A percentile compares a stretch with the other conserved stretches of the same genome.
Conservation (phyloP, 768 basidiomycete genomes). For the Phaeotremella skinneri region DNA sequence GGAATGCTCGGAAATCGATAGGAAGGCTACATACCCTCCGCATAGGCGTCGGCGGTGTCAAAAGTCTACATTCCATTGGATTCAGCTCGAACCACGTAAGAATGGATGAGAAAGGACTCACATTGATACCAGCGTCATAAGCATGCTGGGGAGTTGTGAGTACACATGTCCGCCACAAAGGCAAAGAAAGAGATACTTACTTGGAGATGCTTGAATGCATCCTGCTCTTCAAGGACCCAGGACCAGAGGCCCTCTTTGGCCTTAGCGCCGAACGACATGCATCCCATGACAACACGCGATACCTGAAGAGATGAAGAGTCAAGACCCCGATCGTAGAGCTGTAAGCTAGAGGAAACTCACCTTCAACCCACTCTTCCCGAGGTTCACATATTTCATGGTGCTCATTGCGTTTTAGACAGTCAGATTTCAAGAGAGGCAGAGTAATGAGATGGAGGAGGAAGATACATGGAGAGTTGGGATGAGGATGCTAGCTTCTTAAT, state of each 20-base stretch:
- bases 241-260: constrained; percentile 26
- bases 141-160: too few species aligned
- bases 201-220: constrained; percentile 32
- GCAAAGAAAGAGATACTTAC: constrained; percentile 1
- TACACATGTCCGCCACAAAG: too few species aligned
- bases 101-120: constrained; percentile 6
- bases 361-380: constrained; percentile 42
- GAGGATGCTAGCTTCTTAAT: too few species aligned
- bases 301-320: constrained; percentile 21
- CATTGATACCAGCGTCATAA: constrained; percentile 46
- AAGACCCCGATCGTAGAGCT: constrained; percentile 11
- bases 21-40: background rate
- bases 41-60: constrained; percentile 41
- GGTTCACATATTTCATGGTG: constrained; percentile 39
- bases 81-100: constrained; percentile 8
- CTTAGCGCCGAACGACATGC: constrained; percentile 41
- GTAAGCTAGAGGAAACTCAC: constrained; percentile 14
- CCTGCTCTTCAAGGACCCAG: constrained; percentile 42
- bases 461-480: too few species aligned
- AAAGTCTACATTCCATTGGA: constrained; percentile 15
- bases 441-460: background rate
- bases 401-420: constrained; percentile 1
- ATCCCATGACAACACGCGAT: constrained; percentile 39
- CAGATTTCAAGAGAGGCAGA: background rate
- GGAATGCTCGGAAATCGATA: background rate